Evolutionary conservation across 208 protist species (phyloP).

Genomic region (Strigomonas galati): DNA sequence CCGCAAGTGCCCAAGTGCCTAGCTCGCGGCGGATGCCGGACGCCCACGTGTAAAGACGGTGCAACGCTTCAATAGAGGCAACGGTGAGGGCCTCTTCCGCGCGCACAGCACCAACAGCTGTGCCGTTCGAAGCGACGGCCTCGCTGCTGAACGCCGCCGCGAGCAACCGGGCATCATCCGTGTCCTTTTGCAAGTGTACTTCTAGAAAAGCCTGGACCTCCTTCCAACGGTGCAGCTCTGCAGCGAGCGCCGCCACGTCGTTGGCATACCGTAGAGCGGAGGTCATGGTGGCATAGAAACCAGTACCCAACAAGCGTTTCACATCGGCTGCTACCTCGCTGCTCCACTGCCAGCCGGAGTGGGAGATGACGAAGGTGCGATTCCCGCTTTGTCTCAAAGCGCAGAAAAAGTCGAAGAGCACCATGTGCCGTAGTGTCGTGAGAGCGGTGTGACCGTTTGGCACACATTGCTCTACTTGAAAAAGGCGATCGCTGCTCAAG

Average conservation of each 20-base stretch:
- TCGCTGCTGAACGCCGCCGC: not conserved
- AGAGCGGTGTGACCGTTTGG: too few relatives aligned
- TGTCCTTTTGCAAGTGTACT: not conserved
- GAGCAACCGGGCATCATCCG: not conserved
- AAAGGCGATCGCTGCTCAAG: not conserved
- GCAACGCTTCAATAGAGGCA: not conserved
- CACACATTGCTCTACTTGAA: not conserved
- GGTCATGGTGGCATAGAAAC: slow-evolving; percentile 19
- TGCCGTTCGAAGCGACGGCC: not conserved
- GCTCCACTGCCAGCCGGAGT: not conserved
- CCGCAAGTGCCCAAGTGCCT: not conserved
- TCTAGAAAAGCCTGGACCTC: not conserved
- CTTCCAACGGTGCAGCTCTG: slow-evolving; percentile 17
- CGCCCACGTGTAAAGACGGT: not conserved
- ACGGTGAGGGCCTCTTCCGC: not conserved
- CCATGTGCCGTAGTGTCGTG: slow-evolving; percentile 16
- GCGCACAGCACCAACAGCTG: not conserved
- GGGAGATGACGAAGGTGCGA: not conserved
- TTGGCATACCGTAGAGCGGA: slow-evolving; percentile 33
- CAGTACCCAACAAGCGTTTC: not conserved
- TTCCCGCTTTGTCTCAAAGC: slow-evolving; percentile 39
- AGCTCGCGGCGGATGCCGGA: not conserved
- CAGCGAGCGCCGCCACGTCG: slow-evolving; percentile 30
- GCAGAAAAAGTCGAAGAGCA: slow-evolving; percentile 67
- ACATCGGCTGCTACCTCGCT: not conserved